Evolutionary conservation across 345 rosid species (phyloP).

Genomic region (Angophora floribunda): DNA sequence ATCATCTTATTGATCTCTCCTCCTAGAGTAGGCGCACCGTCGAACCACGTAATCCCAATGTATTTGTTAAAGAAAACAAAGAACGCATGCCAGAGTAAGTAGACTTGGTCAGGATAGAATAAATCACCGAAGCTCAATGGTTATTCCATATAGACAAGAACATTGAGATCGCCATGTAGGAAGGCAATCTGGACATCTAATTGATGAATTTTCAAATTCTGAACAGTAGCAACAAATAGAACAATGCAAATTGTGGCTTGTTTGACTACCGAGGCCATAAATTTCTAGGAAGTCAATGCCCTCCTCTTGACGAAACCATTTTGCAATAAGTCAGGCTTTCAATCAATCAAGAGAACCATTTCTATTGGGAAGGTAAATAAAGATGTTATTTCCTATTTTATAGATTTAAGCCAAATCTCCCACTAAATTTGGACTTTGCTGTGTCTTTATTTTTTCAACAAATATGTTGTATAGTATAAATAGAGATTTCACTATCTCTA

Average conservation of each 20-base stretch:
- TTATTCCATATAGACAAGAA: not conserved
- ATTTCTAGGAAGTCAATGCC: rapidly evolving
- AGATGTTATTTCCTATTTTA: not conserved
- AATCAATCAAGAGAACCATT: rapidly evolving
- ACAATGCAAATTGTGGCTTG: not conserved
- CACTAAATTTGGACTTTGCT: not conserved
- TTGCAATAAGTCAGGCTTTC: not conserved
- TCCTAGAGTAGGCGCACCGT: not conserved
- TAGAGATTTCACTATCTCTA: not conserved
- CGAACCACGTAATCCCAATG: not conserved
- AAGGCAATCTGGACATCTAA: not conserved
- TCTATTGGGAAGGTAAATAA: not conserved
- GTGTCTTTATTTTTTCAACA: not conserved
- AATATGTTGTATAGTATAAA: not conserved
- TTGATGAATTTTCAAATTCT: not conserved
- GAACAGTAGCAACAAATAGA: not conserved
- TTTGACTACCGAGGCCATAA: not conserved
- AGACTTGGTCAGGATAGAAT: not conserved
- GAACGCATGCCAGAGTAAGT: not conserved
- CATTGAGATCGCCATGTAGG: not conserved
- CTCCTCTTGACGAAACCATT: not conserved
- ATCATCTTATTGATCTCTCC: not conserved
- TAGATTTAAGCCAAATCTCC: not conserved
- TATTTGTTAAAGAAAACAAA: not conserved
- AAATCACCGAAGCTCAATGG: not conserved